These are phyloP conservation scores for Edaphochlamys debaryana DNA, from an alignment of 139 green algal genomes.

Conservation along the genomic window DNA sequence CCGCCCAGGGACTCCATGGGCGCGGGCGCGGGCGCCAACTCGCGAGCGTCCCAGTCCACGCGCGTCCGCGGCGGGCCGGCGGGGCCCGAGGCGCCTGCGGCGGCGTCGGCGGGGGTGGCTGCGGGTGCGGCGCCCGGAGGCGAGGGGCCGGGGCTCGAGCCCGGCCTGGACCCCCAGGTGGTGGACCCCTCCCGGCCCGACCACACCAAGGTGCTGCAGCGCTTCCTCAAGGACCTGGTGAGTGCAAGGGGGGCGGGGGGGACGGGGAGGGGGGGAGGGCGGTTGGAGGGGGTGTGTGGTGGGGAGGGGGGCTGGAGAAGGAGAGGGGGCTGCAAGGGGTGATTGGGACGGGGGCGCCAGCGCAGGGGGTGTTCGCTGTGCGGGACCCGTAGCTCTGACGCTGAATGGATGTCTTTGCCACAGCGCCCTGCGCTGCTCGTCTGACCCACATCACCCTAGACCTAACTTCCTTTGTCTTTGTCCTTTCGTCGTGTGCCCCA, in stretches of 20 bases:
- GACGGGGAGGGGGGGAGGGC: background rate
- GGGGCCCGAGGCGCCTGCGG: background rate
- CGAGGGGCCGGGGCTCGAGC: background rate
- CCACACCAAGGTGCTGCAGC: constrained; percentile 43
- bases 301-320: background rate
- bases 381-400: no score
- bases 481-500: background rate
- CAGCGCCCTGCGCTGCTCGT: no score
- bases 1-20: background rate
- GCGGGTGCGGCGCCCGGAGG: background rate
- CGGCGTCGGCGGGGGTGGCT: background rate
- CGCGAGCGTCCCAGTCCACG: background rate
- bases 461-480: no score
- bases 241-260: background rate
- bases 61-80: background rate
- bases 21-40: background rate
- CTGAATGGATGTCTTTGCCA: background rate
- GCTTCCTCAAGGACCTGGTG: constrained; percentile 43
- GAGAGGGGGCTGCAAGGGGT: background rate
- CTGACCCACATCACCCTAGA: background rate
- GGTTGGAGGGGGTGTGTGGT: background rate
- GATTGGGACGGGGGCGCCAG: background rate
- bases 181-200: constrained; percentile 26
- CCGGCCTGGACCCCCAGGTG: background rate
- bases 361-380: background rate